Percentiles rank a stretch among this genome's conserved stretches.
Conservation (phyloP, 139 green algal genomes). For the Bryopsis sp. region DNA sequence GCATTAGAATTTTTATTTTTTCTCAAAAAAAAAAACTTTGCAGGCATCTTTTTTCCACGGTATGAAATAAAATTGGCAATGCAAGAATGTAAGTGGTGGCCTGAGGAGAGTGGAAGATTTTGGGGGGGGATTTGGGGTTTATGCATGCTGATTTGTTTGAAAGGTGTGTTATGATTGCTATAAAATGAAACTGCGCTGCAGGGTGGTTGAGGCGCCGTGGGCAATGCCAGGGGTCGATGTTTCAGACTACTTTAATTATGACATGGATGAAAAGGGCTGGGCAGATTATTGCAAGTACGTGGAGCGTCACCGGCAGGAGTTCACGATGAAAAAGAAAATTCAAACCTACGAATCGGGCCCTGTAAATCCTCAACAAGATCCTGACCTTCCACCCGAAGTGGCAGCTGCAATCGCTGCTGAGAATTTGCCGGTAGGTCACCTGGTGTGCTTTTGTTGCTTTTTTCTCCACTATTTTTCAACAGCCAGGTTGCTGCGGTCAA, state of each 20-base stretch:
- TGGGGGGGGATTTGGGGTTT: neutral
- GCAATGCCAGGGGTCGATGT: slow-evolving; percentile 48
- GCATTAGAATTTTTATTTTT: no score
- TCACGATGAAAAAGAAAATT: slow-evolving; percentile 20
- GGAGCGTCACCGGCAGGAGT: slow-evolving; percentile 32
- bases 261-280: slow-evolving; percentile 54
- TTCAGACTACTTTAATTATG: slow-evolving; percentile 86
- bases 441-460: no score
- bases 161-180: no score
- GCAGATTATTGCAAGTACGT: slow-evolving; percentile 56
- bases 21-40: no score
- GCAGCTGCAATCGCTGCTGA: slow-evolving; percentile 21
- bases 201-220: slow-evolving; percentile 70
- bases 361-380: slow-evolving; percentile 12
- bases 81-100: no score
- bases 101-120: no score
- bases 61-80: no score
- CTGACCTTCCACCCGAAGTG: slow-evolving; percentile 34
- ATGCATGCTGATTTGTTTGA: neutral
- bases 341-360: slow-evolving; percentile 9
- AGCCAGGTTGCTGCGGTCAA: no score
- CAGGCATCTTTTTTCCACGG: no score
- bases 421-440: neutral
- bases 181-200: no score
- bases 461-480: no score